Evolutionary conservation across 2,329 filamentous ascomycete species (phyloP), one percentile per base, ranked within the genome.

Genomic region (Aspergillus floridensis): DNA sequence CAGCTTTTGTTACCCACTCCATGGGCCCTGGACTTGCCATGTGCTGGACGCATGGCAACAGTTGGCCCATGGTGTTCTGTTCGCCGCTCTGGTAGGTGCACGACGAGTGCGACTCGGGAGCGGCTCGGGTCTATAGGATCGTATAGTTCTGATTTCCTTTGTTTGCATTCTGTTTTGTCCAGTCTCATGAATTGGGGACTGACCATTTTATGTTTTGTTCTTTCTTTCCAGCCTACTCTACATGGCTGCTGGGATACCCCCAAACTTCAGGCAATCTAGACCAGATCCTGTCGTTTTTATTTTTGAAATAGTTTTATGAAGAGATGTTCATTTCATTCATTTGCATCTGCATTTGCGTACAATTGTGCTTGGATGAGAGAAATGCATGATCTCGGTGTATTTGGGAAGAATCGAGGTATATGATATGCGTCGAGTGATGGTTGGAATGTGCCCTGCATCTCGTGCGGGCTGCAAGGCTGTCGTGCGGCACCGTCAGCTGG

Each of bases 181-280:
- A 60, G 60, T 59, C 59, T 29, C 35, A 8, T 8, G 49, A n/a
- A 21, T 59, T 61, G 41, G 44, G n/a, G 52, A 51, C 35, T 53
- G 52, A 60, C 22, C 57, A 22, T 16, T 59, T 53, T 52, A 35
- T 56, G 50, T 57, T 60, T 64, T 58, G 59, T 60, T 49, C 57
- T 56, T 49, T 63, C 49, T 56, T 60, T 61, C 60, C 59, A 26
- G 24, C 51, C 58, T 62, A 44, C 26, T 48, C 53, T 59, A 49
- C 57, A 58, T 21, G 59, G 46, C 51, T 56, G 14, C 48, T 60
- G 68, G 67, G 70, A 71, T 73, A 72, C 70, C 70, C 22, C 70
- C 66, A 66, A 68, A 61, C 65, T 65, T 65, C 62, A 58, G 60
- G 49, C 61, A 32, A 49, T 61, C 56, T 57, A 22, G 53, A 55